A percentile compares a stretch with the other conserved stretches of the same genome.
Evolutionary conservation across 2,329 filamentous ascomycete species (phyloP).

Genomic region (Incumbomyces lentus): DNA sequence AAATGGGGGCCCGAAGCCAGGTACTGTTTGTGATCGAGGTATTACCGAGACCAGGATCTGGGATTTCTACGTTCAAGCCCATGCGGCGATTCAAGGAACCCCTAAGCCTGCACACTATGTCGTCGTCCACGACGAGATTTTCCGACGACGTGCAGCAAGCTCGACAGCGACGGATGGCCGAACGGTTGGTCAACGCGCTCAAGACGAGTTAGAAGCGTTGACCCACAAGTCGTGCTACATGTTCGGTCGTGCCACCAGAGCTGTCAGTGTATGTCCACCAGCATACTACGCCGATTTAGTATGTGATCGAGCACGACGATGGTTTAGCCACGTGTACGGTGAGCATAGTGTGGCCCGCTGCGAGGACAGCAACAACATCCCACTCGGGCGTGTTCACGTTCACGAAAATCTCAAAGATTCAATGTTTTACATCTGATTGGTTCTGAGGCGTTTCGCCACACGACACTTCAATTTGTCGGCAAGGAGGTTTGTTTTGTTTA

Average conservation of each 20-base stretch:
- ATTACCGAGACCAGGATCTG: constrained; percentile 65
- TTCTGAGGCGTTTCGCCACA: too few relatives aligned
- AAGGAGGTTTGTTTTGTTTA: too few relatives aligned
- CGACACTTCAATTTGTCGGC: too few relatives aligned
- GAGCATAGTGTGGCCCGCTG: background rate
- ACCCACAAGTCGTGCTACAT: constrained; percentile 1
- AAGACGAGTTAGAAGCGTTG: background rate
- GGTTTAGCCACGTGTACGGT: constrained; percentile 1
- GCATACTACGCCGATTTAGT: constrained; percentile 5
- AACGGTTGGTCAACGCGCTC: constrained; percentile 1
- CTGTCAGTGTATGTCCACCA: background rate
- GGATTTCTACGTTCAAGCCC: constrained; percentile 79
- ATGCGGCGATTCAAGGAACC: constrained; percentile 73
- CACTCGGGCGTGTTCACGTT: constrained; percentile 32
- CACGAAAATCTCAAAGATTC: constrained; percentile 16
- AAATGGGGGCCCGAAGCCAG: background rate
- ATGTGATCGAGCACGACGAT: constrained; percentile 5
- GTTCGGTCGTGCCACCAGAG: constrained; percentile 4
- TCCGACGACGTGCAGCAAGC: constrained; percentile 25
- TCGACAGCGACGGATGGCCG: constrained; percentile 37
- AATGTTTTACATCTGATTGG: constrained; percentile 30
- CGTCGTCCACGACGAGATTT: constrained; percentile 53
- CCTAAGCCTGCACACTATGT: constrained; percentile 76
- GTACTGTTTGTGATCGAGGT: constrained; percentile 31
- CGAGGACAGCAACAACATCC: background rate